Base-by-base conservation (phyloP, 495 filamentous ascomycete species). In the Podospora fimiseda region DNA sequence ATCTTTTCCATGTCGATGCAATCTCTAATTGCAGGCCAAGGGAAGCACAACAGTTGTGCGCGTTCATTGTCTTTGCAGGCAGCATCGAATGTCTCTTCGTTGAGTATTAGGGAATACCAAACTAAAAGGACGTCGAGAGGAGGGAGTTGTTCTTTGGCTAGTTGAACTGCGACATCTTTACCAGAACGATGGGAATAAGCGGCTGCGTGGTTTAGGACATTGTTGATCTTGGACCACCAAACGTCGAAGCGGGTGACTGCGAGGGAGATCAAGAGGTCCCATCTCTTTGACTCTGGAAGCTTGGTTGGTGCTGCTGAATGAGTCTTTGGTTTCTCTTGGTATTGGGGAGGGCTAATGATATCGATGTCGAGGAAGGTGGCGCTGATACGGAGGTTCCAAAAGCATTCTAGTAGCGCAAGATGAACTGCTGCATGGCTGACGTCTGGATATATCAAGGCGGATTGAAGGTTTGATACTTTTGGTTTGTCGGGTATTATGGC, bases 371-470 rank as follows among this genome's bases (percentile, higher is more conserved):
- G 43, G 7, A 19, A 22, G 43, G 4, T 46, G 19, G 43, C 43
- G 43, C 43, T 21, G n/a, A 19, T 9, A 22, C 43, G 43, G 9
- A 46, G 43, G 36, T 36, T 48, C 21, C 48, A 30, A n/a, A 50
- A 50, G 15, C 48, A 50, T 15, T 50, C 48, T 4, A 50, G 48
- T 5, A 50, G 48, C 18, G 48, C 48, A 9, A 50, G n/a, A 24
- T 50, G 48, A 13, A 40, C 48, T 13, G 48, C 48, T 2, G 48
- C 48, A 24, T 50, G 48, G 48, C 48, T 50, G 24, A 50, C 18
- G 21, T 50, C 33, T 4, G 48, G 48, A 18, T 50, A 50, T 7
- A 15, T 9, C 33, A 50, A 15, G 24, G 15, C 7, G 2, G 30
- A 7, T 2, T 40, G n/a, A 33, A 50, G 27, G 33, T 40, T 16